These are phyloP conservation scores for Penicillium odoratum DNA, from an alignment of 495 filamentous ascomycete species.

Conservation along the genomic window DNA sequence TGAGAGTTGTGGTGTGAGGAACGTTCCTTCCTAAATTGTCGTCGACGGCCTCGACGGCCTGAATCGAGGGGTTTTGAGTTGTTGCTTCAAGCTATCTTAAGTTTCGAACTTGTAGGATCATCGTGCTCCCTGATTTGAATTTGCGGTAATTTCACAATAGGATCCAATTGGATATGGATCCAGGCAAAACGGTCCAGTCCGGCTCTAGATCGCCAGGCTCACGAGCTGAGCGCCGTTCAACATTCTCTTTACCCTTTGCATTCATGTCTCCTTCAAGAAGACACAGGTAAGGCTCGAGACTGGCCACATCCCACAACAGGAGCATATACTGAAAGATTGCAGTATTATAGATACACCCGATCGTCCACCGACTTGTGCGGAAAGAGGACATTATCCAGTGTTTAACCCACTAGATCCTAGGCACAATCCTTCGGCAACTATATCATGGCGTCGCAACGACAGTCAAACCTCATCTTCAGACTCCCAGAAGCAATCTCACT, in stretches of 20 bases:
- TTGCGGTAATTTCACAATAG: not conserved
- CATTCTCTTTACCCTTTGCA: not conserved
- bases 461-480: conserved; percentile 14
- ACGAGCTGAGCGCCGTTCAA: not conserved
- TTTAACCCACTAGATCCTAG: conserved; percentile 38
- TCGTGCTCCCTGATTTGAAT: not conserved
- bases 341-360: conserved; percentile 9
- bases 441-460: conserved; percentile 10
- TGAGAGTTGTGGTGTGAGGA: too few relatives aligned
- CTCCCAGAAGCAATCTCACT: conserved; percentile 19
- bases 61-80: too few relatives aligned
- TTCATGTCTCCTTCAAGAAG: conserved; percentile 22
- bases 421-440: conserved; percentile 30
- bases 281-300: conserved; percentile 21
- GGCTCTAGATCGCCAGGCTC: not conserved
- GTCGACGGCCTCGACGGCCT: too few relatives aligned
- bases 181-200: not conserved
- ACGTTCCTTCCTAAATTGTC: too few relatives aligned
- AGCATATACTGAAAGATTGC: conserved; percentile 1
- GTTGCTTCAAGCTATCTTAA: too few relatives aligned
- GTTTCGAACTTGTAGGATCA: too few relatives aligned
- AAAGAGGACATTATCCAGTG: conserved; percentile 38
- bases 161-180: not conserved
- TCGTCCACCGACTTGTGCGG: conserved; percentile 26
- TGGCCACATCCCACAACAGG: not conserved